Base-by-base conservation (phyloP, 2,329 filamentous ascomycete genomes). In the Rutstroemia sp. region DNA sequence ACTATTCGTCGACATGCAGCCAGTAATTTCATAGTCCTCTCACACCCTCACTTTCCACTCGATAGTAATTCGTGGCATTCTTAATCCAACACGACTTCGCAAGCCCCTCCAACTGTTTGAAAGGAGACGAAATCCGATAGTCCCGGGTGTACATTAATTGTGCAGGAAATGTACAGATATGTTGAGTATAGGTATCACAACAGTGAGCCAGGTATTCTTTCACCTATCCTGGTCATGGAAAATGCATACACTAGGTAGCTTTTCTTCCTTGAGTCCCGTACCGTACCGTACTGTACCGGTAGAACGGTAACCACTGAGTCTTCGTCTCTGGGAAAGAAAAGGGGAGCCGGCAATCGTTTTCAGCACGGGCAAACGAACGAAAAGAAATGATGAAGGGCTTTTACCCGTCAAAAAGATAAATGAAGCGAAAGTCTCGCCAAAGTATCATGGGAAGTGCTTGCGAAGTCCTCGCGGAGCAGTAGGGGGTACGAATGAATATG, bases 251-350 rank as follows among this genome's bases (percentile, higher is more conserved):
- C 10, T 34, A 30, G 12, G 30, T 34, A 10, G 30, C 30, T 34
- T 34, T 34, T 34, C 30, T 34, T 12, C 9, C 30, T 7, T 27
- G 25, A 27, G 25, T 27, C 25, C 10, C 9, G 10, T 34, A 12
- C 2, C 9, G 12, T 34, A 34, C 30, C 30, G 30, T 34, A 34
- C 10, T 34, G 14, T 54, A 39, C 45, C 45, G 18, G 39, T 14
- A 54, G 34, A 19, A 30, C 38, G 52, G 52, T 21, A 42, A 34
- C 37, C 52, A 54, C 52, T 49, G 7, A 37, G n/a, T 42, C n/a
- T 18, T 34, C 12, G 30, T 12, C 10, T 12, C 4, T 34, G 3
- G 30, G 10, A 12, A 23, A 23, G 23, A 23, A 30, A 30, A 34
- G 10, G 12, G 10, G 30, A 9, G 9, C 30, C 30, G 12, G 30